Evolutionary conservation across 345 rosid species (phyloP), one percentile per base, ranked within the genome.

Genomic region (Capsella bursapastoris): DNA sequence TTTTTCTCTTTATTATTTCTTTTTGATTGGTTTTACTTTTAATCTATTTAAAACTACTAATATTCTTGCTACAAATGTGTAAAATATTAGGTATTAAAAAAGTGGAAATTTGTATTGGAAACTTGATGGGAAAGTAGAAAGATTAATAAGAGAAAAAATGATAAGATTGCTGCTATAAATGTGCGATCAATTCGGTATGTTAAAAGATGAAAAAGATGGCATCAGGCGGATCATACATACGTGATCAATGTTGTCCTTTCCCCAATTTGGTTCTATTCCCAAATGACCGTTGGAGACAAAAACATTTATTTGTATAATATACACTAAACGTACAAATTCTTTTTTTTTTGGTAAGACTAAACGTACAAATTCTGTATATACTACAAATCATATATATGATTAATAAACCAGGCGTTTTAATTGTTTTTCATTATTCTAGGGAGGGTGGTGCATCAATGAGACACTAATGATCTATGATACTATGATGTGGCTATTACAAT

Each of bases 391-490:
- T 6, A 6, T 18, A 7, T 34, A 34, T 37, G 47, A 43, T 43
- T 14, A 18, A 62, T 3, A 25, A 7, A 25, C 35, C 22, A 51
- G 50, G 16, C 48, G 44, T 14, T 49, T 71, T 37, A n/a, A 37
- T 27, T 9, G 38, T 71, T 37, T 14, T 49, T 27, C 67, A 38
- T 38, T 58, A 58, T 70, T 48, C 15, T 27, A 25, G 15, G 34
- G 61, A 50, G 61, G 31, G 37, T 27, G 31, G 37, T 27, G 44
- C 62, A 73, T 25, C 45, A 63, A 25, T 29, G 64, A 64, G 77
- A 64, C 71, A 64, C 44, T 55, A 45, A 73, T 64, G 77, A 5
- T 48, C 60, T 57, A 57, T 38, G 71, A 74, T 74, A n/a, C n/a
- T n/a, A 22, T 22, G 60, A 66, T 58, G 66, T 57, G 55, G 61